These are phyloP conservation scores for Vanderwaltozyma yarrowii DNA, from an alignment of 805 yeast species.

Conservation along the genomic window DNA sequence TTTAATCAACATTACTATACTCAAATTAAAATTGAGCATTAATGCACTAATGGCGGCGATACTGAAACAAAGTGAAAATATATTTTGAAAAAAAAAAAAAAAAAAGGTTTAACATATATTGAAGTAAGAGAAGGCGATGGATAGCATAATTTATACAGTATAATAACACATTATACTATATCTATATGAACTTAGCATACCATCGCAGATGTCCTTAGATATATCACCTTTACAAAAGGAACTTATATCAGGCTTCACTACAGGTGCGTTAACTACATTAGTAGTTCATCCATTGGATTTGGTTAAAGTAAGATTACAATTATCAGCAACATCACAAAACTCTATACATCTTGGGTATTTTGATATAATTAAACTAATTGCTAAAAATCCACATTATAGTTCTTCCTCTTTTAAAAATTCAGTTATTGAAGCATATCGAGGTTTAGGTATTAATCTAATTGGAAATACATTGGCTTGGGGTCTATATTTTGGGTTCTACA, in stretches of 20 bases:
- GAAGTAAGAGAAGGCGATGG: no score
- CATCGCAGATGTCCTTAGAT: not conserved
- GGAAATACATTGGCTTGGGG: constrained; percentile 91
- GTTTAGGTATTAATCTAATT: constrained; percentile 64
- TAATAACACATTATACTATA: no score
- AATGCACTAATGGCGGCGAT: no score
- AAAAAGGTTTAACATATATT: no score
- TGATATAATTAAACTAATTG: constrained; percentile 18
- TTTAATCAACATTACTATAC: no score
- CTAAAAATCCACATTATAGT: not conserved
- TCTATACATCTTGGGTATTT: constrained; percentile 17
- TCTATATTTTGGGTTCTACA: constrained; percentile 69
- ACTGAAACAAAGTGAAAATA: no score
- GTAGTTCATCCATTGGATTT: constrained; percentile 86
- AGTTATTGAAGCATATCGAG: constrained; percentile 47
- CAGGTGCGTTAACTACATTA: constrained; percentile 73
- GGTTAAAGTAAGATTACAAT: constrained; percentile 72
- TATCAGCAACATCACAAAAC: constrained; percentile 29
- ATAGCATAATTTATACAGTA: no score
- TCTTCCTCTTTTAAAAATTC: constrained; percentile 3
- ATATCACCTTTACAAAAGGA: constrained; percentile 36
- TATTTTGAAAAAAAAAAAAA: no score
- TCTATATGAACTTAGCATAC: no score
- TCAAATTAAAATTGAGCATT: no score
- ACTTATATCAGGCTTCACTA: constrained; percentile 59